A percentile compares a stretch with the other conserved stretches of the same genome.
phyloP scores from a whole-genome alignment of 768 basidiomycete species.

The Arthromyces matolae region DNA sequence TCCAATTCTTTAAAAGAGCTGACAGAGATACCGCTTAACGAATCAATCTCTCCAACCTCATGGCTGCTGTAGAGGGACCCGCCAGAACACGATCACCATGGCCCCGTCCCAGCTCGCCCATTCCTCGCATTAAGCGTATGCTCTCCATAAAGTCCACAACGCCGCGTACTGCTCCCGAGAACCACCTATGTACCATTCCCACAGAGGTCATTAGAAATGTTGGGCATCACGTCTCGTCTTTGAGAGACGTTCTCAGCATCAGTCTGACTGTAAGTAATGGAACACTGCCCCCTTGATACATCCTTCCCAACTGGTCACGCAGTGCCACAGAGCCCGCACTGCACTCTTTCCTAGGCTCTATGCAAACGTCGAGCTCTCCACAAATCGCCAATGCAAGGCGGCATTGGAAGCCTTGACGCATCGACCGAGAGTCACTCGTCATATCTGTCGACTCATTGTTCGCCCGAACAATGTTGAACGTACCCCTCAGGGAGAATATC shows the following conservation, averaged over 20 bases:
- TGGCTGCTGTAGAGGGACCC: constrained; percentile 11
- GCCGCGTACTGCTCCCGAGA: background rate
- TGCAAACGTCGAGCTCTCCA: constrained; percentile 30
- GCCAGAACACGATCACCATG: constrained; percentile 8
- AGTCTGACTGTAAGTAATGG: constrained; percentile 23
- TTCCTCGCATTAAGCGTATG: constrained; percentile 21
- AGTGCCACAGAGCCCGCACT: constrained; percentile 28
- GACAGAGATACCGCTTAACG: background rate
- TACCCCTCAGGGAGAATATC: constrained; percentile 29
- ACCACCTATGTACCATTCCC: constrained; percentile 14
- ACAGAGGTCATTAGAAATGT: constrained; percentile 23
- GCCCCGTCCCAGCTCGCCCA: constrained; percentile 13
- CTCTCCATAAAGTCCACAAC: constrained; percentile 12
- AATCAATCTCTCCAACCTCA: background rate
- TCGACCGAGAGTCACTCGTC: constrained; percentile 25
- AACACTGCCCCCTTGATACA: too few species aligned
- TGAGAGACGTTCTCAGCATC: constrained; percentile 27
- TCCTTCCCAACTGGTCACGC: background rate
- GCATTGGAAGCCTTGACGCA: constrained; percentile 46
- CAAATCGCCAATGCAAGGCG: constrained; percentile 30
- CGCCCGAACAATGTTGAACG: constrained; percentile 32
- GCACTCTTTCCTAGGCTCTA: constrained; percentile 29
- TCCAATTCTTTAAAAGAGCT: constrained; percentile 7
- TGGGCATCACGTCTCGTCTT: constrained; percentile 19
- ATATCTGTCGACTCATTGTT: constrained; percentile 27